Evolutionary conservation across 2,329 filamentous ascomycete genomes (phyloP), one percentile per base, ranked within the genome.

Genomic region (Phoma herbarum): DNA sequence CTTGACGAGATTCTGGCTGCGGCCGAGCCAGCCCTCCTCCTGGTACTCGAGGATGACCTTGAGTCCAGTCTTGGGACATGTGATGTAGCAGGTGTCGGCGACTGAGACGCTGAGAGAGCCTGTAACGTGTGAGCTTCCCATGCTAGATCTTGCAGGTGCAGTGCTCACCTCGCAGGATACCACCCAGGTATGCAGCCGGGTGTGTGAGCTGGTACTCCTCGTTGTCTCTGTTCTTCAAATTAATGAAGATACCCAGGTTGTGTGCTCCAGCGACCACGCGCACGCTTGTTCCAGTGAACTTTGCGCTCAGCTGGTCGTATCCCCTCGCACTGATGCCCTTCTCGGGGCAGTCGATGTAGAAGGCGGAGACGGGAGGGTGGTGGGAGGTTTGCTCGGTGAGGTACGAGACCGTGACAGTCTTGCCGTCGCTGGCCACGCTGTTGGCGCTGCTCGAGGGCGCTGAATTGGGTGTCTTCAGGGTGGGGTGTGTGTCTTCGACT

Each of bases 331-430:
- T 88, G 65, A 99, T 85, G 26, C 94, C 95, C 74, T 92, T 93
- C 67, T 96, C 91, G 0, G 93, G 93, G 74, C 95, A 99, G 73
- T 93, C 90, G 64, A 97, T 89, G 77, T 91, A 94, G 78, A 96
- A 99, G 14, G 95, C 95, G 67, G 94, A 98, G 65, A 99, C 94
- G 10, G 95, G 95, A 31, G 95, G 95, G 78, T 99, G 95, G 72
- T 99, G 95, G 8, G 93, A 97, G 9, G 95, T 99, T 80, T 99
- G 95, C 79, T 99, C 95, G 25, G 95, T 98, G 60, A 99, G 84
- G 76, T 96, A 99, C 10, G 93, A 97, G 68, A 99, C 87, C 67
- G 90, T 91, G 67, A 97, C 85, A 26, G 83, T 84, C 67, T 80
- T 78, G 74, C 77, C 75, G 72, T 77, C 69, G 69, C 73, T 66